Percentiles rank a stretch among this genome's conserved stretches.
Conservation (phyloP, 1,284 basidiomycete genomes). For the Microbotryum violaceum region DNA sequence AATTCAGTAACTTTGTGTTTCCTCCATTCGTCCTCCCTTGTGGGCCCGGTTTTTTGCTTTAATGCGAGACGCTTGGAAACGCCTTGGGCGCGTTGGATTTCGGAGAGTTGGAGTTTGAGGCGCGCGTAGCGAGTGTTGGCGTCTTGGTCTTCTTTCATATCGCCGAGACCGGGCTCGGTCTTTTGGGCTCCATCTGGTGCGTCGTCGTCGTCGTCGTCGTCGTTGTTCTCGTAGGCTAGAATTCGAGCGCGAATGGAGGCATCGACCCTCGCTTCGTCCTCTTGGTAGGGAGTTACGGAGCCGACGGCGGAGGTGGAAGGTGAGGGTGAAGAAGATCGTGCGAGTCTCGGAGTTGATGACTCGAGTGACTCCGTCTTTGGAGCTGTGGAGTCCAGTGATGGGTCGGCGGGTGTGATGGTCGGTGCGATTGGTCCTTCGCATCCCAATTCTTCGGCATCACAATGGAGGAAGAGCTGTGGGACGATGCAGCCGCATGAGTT, state of each 20-base stretch:
- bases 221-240: slow-evolving; percentile 21
- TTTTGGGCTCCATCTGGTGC: slow-evolving; percentile 14
- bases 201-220: slow-evolving; percentile 17
- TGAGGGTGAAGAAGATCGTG: not conserved
- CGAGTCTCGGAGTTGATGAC: not conserved
- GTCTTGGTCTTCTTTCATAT: not conserved
- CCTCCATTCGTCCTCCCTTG: slow-evolving; percentile 41
- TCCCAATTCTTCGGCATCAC: slow-evolving; percentile 56
- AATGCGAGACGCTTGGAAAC: slow-evolving; percentile 29
- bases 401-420: not conserved
- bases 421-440: slow-evolving; percentile 18
- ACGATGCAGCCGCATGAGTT: not conserved
- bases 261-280: slow-evolving; percentile 1
- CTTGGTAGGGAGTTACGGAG: no score
- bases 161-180: slow-evolving; percentile 23
- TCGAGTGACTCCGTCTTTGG: no score
- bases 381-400: not conserved
- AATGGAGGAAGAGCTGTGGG: slow-evolving; percentile 59
- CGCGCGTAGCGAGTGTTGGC: slow-evolving; percentile 32
- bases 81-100: slow-evolving; percentile 30
- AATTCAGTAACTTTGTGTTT: slow-evolving; percentile 52
- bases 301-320: not conserved
- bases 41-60: slow-evolving; percentile 27
- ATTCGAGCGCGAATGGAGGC: slow-evolving; percentile 19
- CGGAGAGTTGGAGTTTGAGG: slow-evolving; percentile 27